Evolutionary conservation across 192 early-diverging fungal species (phyloP).

Genomic region (Hyaloraphidium curvatum): DNA sequence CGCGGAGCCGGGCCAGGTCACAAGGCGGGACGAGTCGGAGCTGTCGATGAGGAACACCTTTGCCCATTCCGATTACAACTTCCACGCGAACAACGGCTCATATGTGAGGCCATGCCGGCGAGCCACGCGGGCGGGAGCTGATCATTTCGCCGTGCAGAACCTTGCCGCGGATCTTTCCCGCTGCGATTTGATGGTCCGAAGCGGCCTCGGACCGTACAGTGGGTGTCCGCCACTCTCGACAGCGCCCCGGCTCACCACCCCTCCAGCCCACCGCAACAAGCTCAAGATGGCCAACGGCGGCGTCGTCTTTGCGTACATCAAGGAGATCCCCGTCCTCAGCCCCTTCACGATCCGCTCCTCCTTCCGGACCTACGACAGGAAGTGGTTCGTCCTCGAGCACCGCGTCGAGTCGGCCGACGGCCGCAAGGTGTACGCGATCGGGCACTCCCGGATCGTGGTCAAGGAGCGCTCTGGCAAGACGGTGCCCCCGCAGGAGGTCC

Average conservation of each 20-base stretch:
- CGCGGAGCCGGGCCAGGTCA: not conserved
- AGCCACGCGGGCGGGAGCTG: not conserved
- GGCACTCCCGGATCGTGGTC: constrained; percentile 2
- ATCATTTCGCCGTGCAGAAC: not conserved
- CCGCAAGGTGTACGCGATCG: not conserved
- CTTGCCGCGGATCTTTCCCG: not conserved
- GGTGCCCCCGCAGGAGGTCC: not conserved
- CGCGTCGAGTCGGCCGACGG: not conserved
- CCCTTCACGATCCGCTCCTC: not conserved
- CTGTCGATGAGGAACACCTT: not conserved
- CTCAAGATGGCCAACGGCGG: not conserved
- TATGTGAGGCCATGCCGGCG: not conserved
- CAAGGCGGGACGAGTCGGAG: not conserved
- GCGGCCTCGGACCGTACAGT: not conserved
- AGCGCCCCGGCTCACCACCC: too few species aligned
- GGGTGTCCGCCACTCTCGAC: too few species aligned
- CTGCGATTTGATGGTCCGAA: not conserved
- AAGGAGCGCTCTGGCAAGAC: not conserved
- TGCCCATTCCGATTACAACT: not conserved
- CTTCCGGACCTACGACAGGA: not conserved
- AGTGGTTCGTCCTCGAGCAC: constrained; percentile 2
- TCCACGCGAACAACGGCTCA: not conserved
- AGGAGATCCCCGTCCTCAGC: not conserved
- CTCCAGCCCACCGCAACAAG: not conserved
- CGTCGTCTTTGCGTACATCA: not conserved